These are phyloP conservation scores for Aspergillus indologenus DNA, from an alignment of 495 filamentous ascomycete species.

Conservation along the genomic window DNA sequence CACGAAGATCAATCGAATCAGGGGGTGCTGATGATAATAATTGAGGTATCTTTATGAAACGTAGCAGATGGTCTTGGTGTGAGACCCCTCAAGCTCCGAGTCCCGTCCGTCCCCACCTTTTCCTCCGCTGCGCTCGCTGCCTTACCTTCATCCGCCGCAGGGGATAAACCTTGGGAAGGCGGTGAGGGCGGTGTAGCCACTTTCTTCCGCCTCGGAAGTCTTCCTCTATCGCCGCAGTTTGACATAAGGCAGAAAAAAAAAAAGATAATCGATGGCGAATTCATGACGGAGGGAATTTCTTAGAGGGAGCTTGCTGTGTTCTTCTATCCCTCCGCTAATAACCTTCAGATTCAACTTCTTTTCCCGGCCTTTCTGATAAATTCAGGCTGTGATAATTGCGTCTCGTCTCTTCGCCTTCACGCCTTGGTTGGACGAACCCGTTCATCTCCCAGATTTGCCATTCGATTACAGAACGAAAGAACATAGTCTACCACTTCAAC, in stretches of 20 bases:
- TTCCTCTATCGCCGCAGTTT: background rate
- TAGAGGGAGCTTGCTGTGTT: background rate
- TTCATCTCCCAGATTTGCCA: background rate
- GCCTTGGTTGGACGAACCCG: too few relatives aligned
- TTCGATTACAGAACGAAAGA: background rate
- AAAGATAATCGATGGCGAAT: background rate
- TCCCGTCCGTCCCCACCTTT: slow-evolving; percentile 15
- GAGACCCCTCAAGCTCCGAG: background rate
- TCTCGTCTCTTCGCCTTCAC: background rate
- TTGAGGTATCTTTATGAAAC: slow-evolving; percentile 27
- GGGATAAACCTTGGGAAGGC: slow-evolving; percentile 61
- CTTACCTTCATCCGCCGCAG: background rate
- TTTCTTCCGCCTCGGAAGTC: background rate
- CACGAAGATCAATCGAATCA: slow-evolving; percentile 8
- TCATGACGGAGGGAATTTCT: background rate
- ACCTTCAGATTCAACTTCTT: too few relatives aligned
- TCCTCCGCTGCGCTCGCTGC: background rate
- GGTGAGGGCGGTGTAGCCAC: slow-evolving; percentile 13
- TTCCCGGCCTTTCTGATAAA: too few relatives aligned
- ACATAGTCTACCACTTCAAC: background rate
- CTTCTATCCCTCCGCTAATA: background rate
- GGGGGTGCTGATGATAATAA: too few relatives aligned
- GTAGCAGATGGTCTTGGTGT: slow-evolving; percentile 15
- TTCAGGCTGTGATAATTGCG: too few relatives aligned
- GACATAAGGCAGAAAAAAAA: background rate